These are phyloP conservation scores for Chytridiales sp. DNA, from an alignment of 371 early-diverging fungal species.

Conservation along the genomic window DNA sequence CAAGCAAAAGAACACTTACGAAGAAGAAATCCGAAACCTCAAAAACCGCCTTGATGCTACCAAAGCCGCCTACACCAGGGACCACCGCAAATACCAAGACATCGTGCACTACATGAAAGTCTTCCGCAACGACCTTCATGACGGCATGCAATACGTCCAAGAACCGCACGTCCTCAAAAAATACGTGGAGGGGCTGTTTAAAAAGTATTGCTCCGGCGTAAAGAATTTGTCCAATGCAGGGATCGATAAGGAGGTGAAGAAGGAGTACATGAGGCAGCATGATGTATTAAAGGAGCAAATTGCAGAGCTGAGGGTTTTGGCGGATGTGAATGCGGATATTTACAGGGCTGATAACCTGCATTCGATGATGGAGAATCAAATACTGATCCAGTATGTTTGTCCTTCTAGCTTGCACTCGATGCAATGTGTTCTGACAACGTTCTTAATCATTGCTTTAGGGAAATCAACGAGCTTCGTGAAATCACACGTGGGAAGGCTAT, in stretches of 20 bases:
- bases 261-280: conserved; percentile 41
- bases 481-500: conserved; percentile 2
- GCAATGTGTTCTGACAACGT: conserved; percentile 15
- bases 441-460: conserved; percentile 25
- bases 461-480: conserved; percentile 35
- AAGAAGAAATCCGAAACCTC: conserved; percentile 35
- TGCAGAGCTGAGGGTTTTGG: conserved; percentile 20
- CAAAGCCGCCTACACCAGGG: conserved; percentile 31
- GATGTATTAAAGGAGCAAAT: conserved; percentile 36
- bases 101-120: conserved; percentile 28
- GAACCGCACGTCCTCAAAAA: conserved; percentile 43
- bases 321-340: conserved; percentile 25
- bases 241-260: conserved; percentile 37
- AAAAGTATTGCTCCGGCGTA: conserved; percentile 25
- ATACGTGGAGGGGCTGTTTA: conserved; percentile 30
- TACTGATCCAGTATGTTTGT: conserved; percentile 34
- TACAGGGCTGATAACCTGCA: conserved; percentile 40
- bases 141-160: conserved; percentile 45
- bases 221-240: conserved; percentile 10
- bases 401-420: conserved; percentile 2
- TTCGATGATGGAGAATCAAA: conserved; percentile 42
- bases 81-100: conserved; percentile 37
- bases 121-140: conserved; percentile 47
- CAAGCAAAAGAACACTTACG: conserved; percentile 33
- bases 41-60: conserved; percentile 28